Evolutionary conservation across 331 rosid species (phyloP).

Genomic region (Pyracantha coccinea): DNA sequence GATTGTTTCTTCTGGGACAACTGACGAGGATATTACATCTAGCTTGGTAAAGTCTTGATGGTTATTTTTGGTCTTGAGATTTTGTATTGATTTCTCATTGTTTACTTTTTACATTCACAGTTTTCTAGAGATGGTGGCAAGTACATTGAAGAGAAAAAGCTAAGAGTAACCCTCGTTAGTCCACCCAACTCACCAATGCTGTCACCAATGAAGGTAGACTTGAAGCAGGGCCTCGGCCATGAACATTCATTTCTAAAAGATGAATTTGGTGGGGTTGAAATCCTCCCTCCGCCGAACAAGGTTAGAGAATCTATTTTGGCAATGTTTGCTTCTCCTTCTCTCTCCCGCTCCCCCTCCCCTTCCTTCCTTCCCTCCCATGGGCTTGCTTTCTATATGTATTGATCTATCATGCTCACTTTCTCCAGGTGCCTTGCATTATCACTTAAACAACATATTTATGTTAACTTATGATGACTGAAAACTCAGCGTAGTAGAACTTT

Average conservation of each 20-base stretch:
- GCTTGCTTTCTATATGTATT: not conserved
- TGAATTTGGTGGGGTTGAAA: constrained; percentile 25
- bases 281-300: constrained; percentile 29
- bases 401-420: constrained; percentile 6
- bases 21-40: constrained; percentile 59
- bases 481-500: not conserved
- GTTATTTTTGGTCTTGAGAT: constrained; percentile 4
- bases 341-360: not conserved
- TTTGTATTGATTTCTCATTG: constrained; percentile 15
- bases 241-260: constrained; percentile 17
- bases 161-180: constrained; percentile 59
- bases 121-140: constrained; percentile 56
- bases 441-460: not conserved
- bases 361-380: not conserved
- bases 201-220: constrained; percentile 49
- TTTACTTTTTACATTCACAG: constrained; percentile 33
- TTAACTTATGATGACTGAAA: not conserved
- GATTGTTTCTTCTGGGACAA: constrained; percentile 49
- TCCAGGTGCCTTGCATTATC: not conserved
- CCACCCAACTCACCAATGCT: constrained; percentile 51
- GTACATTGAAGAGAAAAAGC: constrained; percentile 68
- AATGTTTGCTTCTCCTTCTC: constrained; percentile 10
- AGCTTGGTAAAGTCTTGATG: constrained; percentile 42
- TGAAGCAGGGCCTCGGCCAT: constrained; percentile 34
- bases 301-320: constrained; percentile 37